Base-by-base conservation (phyloP, 2,329 filamentous ascomycete genomes). In the Cladosporium sp. region DNA sequence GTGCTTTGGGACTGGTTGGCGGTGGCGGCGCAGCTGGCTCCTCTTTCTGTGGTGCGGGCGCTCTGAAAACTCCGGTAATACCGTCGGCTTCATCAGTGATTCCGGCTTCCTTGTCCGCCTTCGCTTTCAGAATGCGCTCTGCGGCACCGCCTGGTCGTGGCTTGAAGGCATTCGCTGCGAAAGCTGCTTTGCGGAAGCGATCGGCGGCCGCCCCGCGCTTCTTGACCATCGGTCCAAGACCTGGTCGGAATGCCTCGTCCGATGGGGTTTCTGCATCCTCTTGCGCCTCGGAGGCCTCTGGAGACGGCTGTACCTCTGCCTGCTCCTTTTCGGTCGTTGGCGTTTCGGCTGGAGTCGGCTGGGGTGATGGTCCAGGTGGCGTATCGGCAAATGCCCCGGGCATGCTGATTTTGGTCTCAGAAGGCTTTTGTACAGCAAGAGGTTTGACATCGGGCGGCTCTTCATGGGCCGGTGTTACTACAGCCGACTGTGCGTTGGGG, bases 201-300 rank as follows among this genome's bases (percentile, higher is more conserved):
- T 83, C 85, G 56, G 82, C 82, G 0, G 84, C 84, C 56, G 80
- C 82, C n/a, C 40, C 48, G 65, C 88, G 89, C 57, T 85, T 82
- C 70, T 89, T 92, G 62, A 96, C 86, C 91, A 95, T 95, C 2
- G 90, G 89, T 0, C 89, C 89, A 6, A 95, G 77, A 1, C 89
- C 90, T 14, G 89, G 89, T n/a, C 88, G 76, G 59, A 78, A 74
- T 31, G 70, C 68, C 42, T 78, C 77, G 28, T 79, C 78, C 69
- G 62, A 72, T 18, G 35, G 48, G 3, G 40, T 32, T n/a, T 49
- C 46, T 6, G 28, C 37, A 69, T 56, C 54, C 4, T 45, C 35
- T 22, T 43, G 33, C 14, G 14, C 49, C 31, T 54, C 42, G 9
- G 48, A 13, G 4, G 45, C 19, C 9, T 37, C 34, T n/a, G 44